Percentiles rank a stretch among this genome's conserved stretches.
Evolutionary conservation across 2,329 filamentous ascomycete species (phyloP).

Genomic region (Curvularia verruculosa): DNA sequence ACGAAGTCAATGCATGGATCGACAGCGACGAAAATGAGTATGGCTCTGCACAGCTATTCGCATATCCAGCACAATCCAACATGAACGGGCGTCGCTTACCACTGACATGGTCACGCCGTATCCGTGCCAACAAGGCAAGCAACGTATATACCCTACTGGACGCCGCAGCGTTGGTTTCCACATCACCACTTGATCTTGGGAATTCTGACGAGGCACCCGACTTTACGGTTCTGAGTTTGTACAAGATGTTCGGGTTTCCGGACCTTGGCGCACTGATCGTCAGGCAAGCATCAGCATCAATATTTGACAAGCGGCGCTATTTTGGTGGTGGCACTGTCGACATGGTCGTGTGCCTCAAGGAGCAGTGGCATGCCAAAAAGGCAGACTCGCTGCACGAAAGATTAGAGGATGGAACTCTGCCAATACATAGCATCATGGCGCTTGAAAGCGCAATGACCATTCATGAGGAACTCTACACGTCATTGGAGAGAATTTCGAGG

Average conservation of each 20-base stretch:
- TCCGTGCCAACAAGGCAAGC: conserved; percentile 51
- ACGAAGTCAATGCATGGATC: conserved; percentile 70
- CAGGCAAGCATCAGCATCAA: conserved; percentile 68
- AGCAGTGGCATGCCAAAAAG: conserved; percentile 84
- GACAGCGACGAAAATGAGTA: conserved; percentile 33
- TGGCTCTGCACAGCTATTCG: conserved; percentile 63
- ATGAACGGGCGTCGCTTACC: conserved; percentile 83
- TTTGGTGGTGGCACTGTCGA: conserved; percentile 97
- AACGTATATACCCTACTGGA: conserved; percentile 76
- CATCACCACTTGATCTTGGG: conserved; percentile 74
- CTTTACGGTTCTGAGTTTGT: conserved; percentile 86
- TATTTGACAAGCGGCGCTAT: conserved; percentile 73
- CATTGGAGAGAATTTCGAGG: conserved; percentile 70
- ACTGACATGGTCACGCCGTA: conserved; percentile 65
- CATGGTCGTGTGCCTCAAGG: conserved; percentile 77
- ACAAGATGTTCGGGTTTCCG: conserved; percentile 98
- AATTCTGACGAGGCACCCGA: conserved; percentile 70
- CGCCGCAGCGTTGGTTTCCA: conserved; percentile 80
- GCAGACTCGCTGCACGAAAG: conserved; percentile 73
- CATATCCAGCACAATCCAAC: conserved; percentile 91
- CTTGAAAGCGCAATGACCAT: conserved; percentile 74
- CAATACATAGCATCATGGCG: conserved; percentile 88
- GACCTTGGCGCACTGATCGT: conserved; percentile 87
- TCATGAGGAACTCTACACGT: conserved; percentile 72
- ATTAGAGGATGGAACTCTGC: conserved; percentile 89